Evolutionary conservation across 805 yeast genomes (phyloP).

Genomic region (Metschnikowia anglica): DNA sequence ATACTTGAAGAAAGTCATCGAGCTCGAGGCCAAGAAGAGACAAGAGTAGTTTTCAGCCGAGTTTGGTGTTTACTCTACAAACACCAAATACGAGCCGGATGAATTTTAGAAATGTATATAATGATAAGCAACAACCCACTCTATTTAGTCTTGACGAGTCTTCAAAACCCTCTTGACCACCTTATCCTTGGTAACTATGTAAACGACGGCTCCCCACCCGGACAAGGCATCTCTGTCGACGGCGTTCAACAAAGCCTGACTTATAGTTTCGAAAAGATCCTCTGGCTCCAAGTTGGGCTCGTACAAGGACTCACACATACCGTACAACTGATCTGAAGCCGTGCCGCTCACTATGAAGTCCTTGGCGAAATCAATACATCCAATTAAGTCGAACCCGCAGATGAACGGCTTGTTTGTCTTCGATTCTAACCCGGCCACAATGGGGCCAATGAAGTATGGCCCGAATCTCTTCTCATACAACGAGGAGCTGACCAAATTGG

Average conservation of each 20-base stretch:
- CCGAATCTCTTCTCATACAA: conserved; percentile 91
- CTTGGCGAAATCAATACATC: conserved; percentile 91
- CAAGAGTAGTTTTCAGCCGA: too few relatives aligned
- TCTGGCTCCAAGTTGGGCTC: conserved; percentile 94
- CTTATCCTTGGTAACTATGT: conserved; percentile 86
- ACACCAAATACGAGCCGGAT: background rate
- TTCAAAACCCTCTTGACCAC: conserved; percentile 83
- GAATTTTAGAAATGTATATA: conserved; percentile 6
- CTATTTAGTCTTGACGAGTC: conserved; percentile 85
- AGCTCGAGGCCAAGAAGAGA: conserved; percentile 37
- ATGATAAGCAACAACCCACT: conserved; percentile 1
- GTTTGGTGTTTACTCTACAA: too few relatives aligned
- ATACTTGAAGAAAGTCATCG: conserved; percentile 63
- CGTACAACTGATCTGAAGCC: conserved; percentile 93
- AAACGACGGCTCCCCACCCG: conserved; percentile 98
- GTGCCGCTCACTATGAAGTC: conserved; percentile 97
- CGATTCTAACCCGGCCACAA: conserved; percentile 91
- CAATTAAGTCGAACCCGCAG: conserved; percentile 94
- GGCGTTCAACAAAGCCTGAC: conserved; percentile 91
- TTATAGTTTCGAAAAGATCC: conserved; percentile 90
- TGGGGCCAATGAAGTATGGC: conserved; percentile 95
- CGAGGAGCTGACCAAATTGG: conserved; percentile 86
- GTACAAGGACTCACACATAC: conserved; percentile 97
- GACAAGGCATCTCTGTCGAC: conserved; percentile 96
- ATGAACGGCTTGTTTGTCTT: conserved; percentile 82